Evolutionary conservation across 1,139 yeast genomes (phyloP), one percentile per base, ranked within the genome.

Genomic region (Sugiyamaella grinbergsii): DNA sequence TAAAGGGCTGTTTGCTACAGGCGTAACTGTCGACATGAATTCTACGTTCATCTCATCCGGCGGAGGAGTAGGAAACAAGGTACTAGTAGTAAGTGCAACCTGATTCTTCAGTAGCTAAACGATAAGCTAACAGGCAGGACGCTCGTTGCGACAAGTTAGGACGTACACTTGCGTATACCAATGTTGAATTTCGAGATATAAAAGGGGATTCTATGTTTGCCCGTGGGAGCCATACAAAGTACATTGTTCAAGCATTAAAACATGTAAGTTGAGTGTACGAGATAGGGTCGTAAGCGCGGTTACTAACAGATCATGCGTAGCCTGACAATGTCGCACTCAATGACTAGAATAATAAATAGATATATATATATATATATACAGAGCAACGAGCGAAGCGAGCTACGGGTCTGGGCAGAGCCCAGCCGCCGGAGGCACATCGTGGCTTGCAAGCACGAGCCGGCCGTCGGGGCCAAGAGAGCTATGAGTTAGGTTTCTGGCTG

Each of bases 151-250:
- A 71, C 50, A 62, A 65, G 43, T 56, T 73, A 23, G 77, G 77
- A 16, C 60, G 71, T 26, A 68, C 72, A 8, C 61, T 73, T 58
- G 77, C 77, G 6, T 73, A 67, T 54, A 73, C 77, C 19, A 58
- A 63, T 8, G 65, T 73, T 13, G 72, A 70, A 40, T 65, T 73
- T 42, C 62, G 54, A 51, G 60, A 67, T 42, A 56, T 54, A 20
- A 50, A 58, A 11, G 54, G 62, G 29, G 58, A 58, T 23, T 49
- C 56, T 20, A 56, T 72, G 40, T 69, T 73, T 52, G 77, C 77
- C 6, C 59, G 75, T 7, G 77, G 77, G 4, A 66, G 71, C 23
- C 77, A 73, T 55, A 73, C 77, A 8, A 73, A 73, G 58, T 71
- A 70, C 55, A 63, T 73, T 41, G 67, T 70, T 8, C 60, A 59